A percentile compares a stretch with the other conserved stretches of the same genome.
phyloP scores from a whole-genome alignment of 2,329 filamentous ascomycete genomes.

The Colletotrichum incanum region DNA sequence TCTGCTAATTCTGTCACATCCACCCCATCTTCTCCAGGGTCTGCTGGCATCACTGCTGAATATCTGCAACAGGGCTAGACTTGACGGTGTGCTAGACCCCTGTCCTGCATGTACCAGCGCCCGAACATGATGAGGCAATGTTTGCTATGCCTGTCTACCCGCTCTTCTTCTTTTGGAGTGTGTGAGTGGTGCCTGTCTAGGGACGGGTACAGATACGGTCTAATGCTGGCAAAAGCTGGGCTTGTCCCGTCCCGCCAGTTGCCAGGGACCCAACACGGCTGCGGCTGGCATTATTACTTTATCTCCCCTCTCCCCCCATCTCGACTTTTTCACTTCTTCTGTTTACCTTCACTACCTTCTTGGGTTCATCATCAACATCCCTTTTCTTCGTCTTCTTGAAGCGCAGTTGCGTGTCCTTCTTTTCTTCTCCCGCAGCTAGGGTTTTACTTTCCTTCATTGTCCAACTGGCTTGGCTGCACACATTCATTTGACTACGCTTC shows the following conservation, averaged over 20 bases:
- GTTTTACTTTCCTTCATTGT: conserved; percentile 59
- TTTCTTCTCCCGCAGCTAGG: conserved; percentile 61
- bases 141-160: conserved; percentile 40
- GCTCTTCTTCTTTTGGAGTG: conserved; percentile 25
- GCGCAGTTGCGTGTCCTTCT: conserved; percentile 53
- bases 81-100: conserved; percentile 54
- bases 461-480: conserved; percentile 73
- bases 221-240: conserved; percentile 3
- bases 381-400: conserved; percentile 59
- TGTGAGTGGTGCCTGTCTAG: conserved; percentile 20
- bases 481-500: conserved; percentile 68
- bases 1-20: conserved; percentile 54
- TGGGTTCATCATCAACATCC: conserved; percentile 48
- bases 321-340: conserved; percentile 44
- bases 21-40: conserved; percentile 51
- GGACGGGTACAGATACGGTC: conserved; percentile 25
- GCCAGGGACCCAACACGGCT: conserved; percentile 27
- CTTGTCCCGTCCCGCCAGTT: conserved; percentile 42
- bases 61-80: conserved; percentile 60
- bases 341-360: conserved; percentile 49
- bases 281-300: conserved; percentile 51
- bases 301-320: conserved; percentile 38
- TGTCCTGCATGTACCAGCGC: conserved; percentile 51
- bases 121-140: conserved; percentile 46
- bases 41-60: conserved; percentile 43